Evolutionary conservation across 176 grass and related monocot species (phyloP), one percentile per base, ranked within the genome.

Genomic region (Cocos nucifera): DNA sequence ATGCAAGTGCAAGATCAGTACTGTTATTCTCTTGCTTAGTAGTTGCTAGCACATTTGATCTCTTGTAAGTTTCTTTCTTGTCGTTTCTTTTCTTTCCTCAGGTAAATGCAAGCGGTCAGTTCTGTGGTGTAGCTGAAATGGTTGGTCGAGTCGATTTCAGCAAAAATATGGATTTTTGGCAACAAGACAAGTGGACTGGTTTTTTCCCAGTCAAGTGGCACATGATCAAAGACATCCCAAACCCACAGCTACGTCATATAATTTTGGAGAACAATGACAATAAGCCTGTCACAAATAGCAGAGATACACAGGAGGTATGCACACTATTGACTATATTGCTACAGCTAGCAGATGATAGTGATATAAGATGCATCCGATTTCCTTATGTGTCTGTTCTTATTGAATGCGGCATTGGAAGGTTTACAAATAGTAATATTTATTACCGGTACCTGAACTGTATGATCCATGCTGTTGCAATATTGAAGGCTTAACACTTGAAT

Each of bases 111-210:
- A 73, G 70, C 7, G 70, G 70, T 4, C 70, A 73, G 27, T 73
- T 73, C 28, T 51, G 60, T 18, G 70, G 70, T 63, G 17, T 73
- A 62, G 58, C 70, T 16, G 70, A 73, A 20, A 73, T 73, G 70
- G 51, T 54, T 22, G 70, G 70, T 17, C 58, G 25, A 61, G 70
- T 73, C 23, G 58, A 63, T 73, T 73, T 73, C 28, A 63, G 18
- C 59, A 73, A 73, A 52, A 63, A 59, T 15, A 54, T 73, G 24
- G 70, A 73, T 35, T 73, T 54, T 50, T 73, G 70, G 70, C 70
- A 73, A 19, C 70, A 73, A 19, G 70, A 73, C 70, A 73, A 73
- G 59, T 73, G 70, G 70, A 73, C 49, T 63, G 70, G 70, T 17
- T 63, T 27, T 35, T 73, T 73, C 59, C 70, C 70, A 23, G 58